Percentiles rank a stretch among this genome's conserved stretches.
Evolutionary conservation across 164 flowering plant genomes (phyloP).

Genomic region (Magnolia changhungtana): DNA sequence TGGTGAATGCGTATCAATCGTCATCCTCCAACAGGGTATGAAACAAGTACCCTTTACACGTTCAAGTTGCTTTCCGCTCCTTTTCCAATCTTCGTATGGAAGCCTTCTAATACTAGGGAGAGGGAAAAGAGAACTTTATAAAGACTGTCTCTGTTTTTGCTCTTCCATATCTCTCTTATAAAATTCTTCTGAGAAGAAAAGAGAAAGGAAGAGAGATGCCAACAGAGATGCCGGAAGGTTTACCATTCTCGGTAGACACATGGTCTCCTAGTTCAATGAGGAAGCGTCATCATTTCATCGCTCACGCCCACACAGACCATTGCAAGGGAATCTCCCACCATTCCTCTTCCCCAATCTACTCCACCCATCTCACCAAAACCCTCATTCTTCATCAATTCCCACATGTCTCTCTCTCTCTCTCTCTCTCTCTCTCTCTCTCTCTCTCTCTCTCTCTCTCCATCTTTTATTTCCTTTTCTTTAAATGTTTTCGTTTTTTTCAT

Average conservation of each 20-base stretch:
- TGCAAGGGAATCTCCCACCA: conserved; percentile 39
- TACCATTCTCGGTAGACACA: conserved; percentile 87
- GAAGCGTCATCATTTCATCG: conserved; percentile 68
- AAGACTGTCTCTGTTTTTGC: neutral
- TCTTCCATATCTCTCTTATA: neutral
- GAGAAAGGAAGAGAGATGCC: conserved; percentile 42
- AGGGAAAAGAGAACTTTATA: neutral
- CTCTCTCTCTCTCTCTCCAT: too few species aligned
- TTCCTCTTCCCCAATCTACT: conserved; percentile 62
- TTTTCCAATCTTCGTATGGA: neutral
- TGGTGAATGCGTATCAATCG: too few species aligned
- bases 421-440: neutral
- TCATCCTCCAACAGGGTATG: too few species aligned
- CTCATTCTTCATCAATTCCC: conserved; percentile 51
- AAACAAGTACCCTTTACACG: too few species aligned
- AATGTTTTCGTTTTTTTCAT: neutral
- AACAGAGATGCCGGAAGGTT: conserved; percentile 75
- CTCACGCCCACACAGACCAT: conserved; percentile 87
- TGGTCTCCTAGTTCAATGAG: conserved; percentile 52
- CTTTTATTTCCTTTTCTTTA: neutral
- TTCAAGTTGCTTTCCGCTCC: too few species aligned
- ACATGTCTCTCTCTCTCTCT: conserved; percentile 34
- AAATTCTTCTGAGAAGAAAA: neutral
- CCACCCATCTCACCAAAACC: conserved; percentile 53
- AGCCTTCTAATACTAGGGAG: neutral